phyloP scores from a whole-genome alignment of 305 asterid species.

The Fraxinus ornus region DNA sequence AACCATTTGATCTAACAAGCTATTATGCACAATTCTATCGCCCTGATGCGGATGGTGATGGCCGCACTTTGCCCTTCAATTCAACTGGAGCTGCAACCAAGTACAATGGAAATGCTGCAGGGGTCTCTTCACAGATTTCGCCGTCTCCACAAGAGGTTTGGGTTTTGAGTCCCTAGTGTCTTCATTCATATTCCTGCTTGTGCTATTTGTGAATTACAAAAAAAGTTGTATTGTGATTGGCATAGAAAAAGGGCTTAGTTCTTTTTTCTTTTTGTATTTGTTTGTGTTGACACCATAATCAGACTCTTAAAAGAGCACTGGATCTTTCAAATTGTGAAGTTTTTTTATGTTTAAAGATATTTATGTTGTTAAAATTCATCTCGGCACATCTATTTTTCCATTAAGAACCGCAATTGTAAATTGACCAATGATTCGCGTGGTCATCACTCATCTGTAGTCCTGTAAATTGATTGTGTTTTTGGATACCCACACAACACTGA shows the following conservation, averaged over 20 bases:
- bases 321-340: not conserved
- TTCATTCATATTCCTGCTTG: not conserved
- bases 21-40: constrained; percentile 79
- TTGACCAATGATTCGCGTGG: not conserved
- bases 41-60: constrained; percentile 67
- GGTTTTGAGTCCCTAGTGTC: constrained; percentile 8
- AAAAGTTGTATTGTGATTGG: not conserved
- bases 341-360: not conserved
- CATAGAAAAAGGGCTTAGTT: not conserved
- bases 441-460: not conserved
- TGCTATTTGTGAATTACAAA: not conserved
- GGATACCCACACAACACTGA: not conserved
- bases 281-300: not conserved
- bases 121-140: constrained; percentile 64
- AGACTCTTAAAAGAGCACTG: not conserved
- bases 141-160: constrained; percentile 86
- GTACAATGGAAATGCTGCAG: constrained; percentile 60
- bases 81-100: constrained; percentile 64
- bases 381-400: constrained; percentile 5
- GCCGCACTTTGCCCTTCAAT: constrained; percentile 77
- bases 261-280: not conserved
- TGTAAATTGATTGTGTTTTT: not conserved
- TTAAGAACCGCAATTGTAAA: not conserved
- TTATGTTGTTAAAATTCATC: not conserved
- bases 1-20: constrained; percentile 71